phyloP scores from a whole-genome alignment of 73 alveolate genomes.

The Paramecium octaurelia region DNA sequence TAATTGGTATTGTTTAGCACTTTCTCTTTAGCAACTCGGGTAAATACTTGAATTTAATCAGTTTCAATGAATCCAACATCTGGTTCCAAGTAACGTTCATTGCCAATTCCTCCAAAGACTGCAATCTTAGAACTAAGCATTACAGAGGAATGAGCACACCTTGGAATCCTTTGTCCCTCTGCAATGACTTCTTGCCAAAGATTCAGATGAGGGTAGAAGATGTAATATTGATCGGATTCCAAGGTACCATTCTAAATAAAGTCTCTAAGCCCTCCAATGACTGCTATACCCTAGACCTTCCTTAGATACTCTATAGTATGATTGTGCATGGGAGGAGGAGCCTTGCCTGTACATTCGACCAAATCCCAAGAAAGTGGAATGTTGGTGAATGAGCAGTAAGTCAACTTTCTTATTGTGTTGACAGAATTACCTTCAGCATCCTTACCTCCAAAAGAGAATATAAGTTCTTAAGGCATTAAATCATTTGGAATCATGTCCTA shows the following conservation, averaged over 20 bases:
- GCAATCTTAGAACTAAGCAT: not conserved
- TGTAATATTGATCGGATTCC: not conserved
- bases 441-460: constrained; percentile 11
- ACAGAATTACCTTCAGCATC: constrained; percentile 19
- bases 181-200: not conserved
- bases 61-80: not conserved
- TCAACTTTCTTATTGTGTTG: not conserved
- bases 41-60: not conserved
- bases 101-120: constrained; percentile 32
- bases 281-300: not conserved
- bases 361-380: not conserved
- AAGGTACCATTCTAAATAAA: not conserved
- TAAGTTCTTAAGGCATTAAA: not conserved
- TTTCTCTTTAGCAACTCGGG: not conserved
- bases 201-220: not conserved
- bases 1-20: not conserved
- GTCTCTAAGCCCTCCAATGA: constrained; percentile 15
- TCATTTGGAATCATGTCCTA: not conserved
- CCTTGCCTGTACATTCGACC: not conserved
- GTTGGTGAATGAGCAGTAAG: not conserved
- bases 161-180: not conserved
- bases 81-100: constrained; percentile 18
- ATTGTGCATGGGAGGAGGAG: not conserved
- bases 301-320: not conserved
- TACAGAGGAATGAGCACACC: not conserved